phyloP scores from a whole-genome alignment of 202 grass and related monocot genomes.

The Carex sylvatica region DNA sequence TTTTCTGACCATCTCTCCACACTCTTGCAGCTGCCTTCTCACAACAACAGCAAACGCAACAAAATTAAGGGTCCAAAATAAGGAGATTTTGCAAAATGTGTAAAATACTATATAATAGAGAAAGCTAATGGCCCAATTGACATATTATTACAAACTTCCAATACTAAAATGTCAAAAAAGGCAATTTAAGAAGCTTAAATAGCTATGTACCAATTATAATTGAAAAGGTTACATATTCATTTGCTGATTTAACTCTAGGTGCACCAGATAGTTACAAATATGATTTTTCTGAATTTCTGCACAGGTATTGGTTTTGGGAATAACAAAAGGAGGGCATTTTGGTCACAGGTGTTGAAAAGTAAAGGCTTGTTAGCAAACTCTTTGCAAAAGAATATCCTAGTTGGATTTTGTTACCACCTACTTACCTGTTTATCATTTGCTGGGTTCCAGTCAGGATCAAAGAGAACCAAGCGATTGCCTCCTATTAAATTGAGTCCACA shows the following conservation, averaged over 20 bases:
- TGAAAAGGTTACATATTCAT: neutral
- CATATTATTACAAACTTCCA: neutral
- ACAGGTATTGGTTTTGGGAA: neutral
- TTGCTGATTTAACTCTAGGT: neutral
- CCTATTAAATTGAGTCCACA: constrained; percentile 98
- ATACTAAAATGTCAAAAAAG: neutral
- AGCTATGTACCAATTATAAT: neutral
- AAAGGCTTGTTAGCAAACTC: neutral
- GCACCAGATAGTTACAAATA: neutral
- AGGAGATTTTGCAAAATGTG: neutral
- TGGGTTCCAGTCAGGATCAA: constrained; percentile 99
- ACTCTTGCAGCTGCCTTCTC: constrained; percentile 96
- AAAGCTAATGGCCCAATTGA: neutral
- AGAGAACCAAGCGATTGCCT: constrained; percentile 93
- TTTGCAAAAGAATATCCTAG: neutral
- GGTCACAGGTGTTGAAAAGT: neutral
- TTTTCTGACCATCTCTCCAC: constrained; percentile 99
- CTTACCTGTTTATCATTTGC: constrained; percentile 98
- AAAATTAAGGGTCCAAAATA: constrained; percentile 4
- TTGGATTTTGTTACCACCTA: neutral
- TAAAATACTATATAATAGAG: constrained; percentile 12
- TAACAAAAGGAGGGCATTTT: neutral
- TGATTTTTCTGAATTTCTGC: neutral
- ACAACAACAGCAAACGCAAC: neutral
- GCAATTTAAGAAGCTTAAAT: neutral